Base-by-base conservation (phyloP, 2,329 filamentous ascomycete species). In the Phyllosticta paracitricarpa region DNA sequence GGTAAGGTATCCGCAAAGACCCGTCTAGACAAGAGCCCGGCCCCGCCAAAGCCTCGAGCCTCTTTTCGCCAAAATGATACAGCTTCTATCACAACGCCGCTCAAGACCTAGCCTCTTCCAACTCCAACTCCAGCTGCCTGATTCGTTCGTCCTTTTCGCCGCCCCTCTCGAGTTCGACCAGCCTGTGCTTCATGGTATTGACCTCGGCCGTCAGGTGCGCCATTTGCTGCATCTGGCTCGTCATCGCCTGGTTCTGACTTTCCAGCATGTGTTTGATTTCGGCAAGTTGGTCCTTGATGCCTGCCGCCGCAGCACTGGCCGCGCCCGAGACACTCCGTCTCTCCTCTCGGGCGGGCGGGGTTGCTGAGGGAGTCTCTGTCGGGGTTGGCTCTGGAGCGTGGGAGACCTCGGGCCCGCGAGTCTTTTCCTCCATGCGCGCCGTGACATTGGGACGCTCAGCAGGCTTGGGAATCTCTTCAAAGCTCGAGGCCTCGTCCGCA, bases 381-480 rank as follows among this genome's bases (percentile, higher is more conserved):
- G 14, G 25, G 28, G 22, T 12, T 28, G 59, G 54, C 26, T 62
- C 63, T 19, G 61, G 55, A 4, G 70, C 71, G 60, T 69, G 71
- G 54, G 64, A 68, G 12, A 72, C 69, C 24, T 66, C 67, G 6
- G 71, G 71, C 2, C 69, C 66, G 22, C 65, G 67, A 4, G 72
- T 71, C 68, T 76, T 76, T 65, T 76, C 72, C 66, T 77, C 75
- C 61, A 73, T 71, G 33, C 70, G 70, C 2, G 70, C 64, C 8
- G 72, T 70, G 33, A 68, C 68, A 3, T 71, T 66, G 24, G 77
- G 77, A 55, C 88, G 86, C 67, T 89, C 87, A 10, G 83, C 77
- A 22, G 90, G 89, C 71, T 90, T 91, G 33, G 87, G 75, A 33
- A 94, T 82, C 71, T 96, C 91, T 71, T 97, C 92, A 66, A 97